phyloP scores from a whole-genome alignment of 768 basidiomycete genomes.

The Macrolepiota dolichaula region DNA sequence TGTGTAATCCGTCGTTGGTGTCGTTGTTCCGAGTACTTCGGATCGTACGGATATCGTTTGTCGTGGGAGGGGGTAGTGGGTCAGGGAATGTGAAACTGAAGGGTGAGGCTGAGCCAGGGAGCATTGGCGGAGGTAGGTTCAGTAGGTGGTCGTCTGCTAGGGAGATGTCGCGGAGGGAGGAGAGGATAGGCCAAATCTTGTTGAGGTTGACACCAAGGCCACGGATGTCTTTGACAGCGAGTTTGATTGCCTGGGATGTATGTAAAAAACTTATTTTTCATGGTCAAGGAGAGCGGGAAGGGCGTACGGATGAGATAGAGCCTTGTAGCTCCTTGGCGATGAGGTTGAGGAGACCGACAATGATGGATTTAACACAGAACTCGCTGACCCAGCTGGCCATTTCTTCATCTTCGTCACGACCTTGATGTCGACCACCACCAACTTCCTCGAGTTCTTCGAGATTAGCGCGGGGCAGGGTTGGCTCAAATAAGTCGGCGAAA shows the following conservation, averaged over 20 bases:
- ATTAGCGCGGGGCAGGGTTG: conserved; percentile 37
- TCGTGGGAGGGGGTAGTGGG: conserved; percentile 53
- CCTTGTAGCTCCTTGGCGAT: conserved; percentile 41
- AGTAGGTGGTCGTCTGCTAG: background rate
- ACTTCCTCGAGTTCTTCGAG: conserved; percentile 65
- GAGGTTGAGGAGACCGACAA: conserved; percentile 59
- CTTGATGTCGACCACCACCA: conserved; percentile 26
- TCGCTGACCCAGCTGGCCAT: conserved; percentile 62
- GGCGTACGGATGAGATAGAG: conserved; percentile 33
- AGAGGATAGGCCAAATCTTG: conserved; percentile 61
- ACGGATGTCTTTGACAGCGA: conserved; percentile 50
- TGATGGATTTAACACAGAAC: conserved; percentile 55
- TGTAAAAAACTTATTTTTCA: conserved; percentile 9
- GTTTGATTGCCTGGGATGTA: conserved; percentile 33
- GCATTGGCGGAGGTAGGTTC: conserved; percentile 9
- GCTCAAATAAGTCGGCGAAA: conserved; percentile 52
- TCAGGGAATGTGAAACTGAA: conserved; percentile 50
- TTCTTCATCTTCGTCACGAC: conserved; percentile 36
- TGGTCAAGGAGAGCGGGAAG: background rate
- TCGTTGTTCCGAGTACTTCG: conserved; percentile 37
- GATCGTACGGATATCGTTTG: conserved; percentile 40
- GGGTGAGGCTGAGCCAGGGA: conserved; percentile 10
- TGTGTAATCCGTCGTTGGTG: conserved; percentile 21
- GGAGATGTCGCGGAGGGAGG: conserved; percentile 11
- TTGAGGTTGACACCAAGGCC: conserved; percentile 51